Evolutionary conservation across 129 eudicot genomes (phyloP).

Genomic region (Pseudognaphalium luteoalbum): DNA sequence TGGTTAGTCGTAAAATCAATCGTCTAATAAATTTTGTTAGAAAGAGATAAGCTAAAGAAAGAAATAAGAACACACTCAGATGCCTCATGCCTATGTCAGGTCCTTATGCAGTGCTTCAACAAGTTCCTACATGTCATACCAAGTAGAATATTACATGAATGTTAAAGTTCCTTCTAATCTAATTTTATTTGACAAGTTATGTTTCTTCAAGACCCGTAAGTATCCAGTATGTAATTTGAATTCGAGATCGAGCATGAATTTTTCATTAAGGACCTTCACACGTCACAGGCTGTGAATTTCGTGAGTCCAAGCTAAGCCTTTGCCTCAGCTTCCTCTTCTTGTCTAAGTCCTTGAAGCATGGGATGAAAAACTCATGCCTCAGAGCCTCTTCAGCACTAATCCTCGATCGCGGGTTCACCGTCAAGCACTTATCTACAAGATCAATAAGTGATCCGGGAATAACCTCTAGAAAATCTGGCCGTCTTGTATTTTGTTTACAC

Average conservation of each 20-base stretch:
- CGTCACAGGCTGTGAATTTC: conserved; percentile 22
- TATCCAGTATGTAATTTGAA: neutral
- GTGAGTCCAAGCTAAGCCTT: conserved; percentile 41
- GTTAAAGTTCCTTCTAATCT: conserved; percentile 6
- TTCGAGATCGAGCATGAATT: neutral
- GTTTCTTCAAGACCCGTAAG: neutral
- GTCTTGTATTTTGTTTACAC: conserved; percentile 66
- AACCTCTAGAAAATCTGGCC: conserved; percentile 49
- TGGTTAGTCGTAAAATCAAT: neutral
- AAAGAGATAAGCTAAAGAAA: neutral
- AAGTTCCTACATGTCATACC: neutral
- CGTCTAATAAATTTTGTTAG: neutral
- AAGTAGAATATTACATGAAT: neutral
- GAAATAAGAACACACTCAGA: neutral
- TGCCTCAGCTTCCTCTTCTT: conserved; percentile 56
- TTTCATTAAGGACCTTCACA: conserved; percentile 32
- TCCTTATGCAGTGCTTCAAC: neutral
- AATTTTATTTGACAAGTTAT: neutral
- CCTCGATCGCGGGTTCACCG: conserved; percentile 82
- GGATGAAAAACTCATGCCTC: conserved; percentile 68
- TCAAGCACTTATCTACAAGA: conserved; percentile 87
- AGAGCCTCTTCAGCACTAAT: conserved; percentile 91
- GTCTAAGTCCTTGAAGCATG: conserved; percentile 55
- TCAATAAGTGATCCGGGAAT: conserved; percentile 69
- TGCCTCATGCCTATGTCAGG: conserved; percentile 1